A percentile compares a stretch with the other conserved stretches of the same genome.
phyloP scores from a whole-genome alignment of 148 eudicot genomes.

The Mesembryanthemum crystallinum region DNA sequence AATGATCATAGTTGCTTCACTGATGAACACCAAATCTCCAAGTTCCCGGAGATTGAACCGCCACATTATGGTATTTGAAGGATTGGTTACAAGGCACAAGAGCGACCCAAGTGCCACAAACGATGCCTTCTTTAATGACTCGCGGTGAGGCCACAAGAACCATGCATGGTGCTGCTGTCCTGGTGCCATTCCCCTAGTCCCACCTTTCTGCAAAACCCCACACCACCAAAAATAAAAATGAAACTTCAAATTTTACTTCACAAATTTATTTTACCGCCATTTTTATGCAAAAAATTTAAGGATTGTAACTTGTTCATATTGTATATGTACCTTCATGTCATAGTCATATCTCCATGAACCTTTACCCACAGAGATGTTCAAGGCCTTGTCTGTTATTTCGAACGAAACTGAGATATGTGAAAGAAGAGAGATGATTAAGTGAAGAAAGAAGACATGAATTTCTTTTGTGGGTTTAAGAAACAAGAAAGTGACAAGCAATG shows the following conservation, averaged over 20 bases:
- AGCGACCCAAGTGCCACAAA: neutral
- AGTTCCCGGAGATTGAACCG: neutral
- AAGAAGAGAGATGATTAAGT: neutral
- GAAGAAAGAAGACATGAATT: neutral
- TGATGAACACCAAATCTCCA: constrained; percentile 15
- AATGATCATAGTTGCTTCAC: neutral
- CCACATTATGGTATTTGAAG: constrained; percentile 11
- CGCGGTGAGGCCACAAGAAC: constrained; percentile 13
- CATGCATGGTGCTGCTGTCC: constrained; percentile 3
- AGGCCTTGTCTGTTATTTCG: neutral
- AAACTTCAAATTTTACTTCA: neutral
- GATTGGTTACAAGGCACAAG: constrained; percentile 3
- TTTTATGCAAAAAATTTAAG: too few relatives aligned
- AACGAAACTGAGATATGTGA: neutral
- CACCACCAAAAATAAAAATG: too few relatives aligned
- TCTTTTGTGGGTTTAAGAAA: neutral
- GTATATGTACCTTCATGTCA: neutral
- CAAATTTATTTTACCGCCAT: too few relatives aligned
- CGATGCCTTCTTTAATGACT: constrained; percentile 10
- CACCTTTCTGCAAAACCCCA: neutral
- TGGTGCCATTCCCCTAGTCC: constrained; percentile 20
- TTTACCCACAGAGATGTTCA: neutral
- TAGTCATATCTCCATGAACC: neutral
- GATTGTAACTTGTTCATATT: neutral
- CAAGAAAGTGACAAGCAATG: neutral